Evolutionary conservation across 192 early-diverging fungal genomes (phyloP), one percentile per base, ranked within the genome.

Genomic region (Coemansia erecta): DNA sequence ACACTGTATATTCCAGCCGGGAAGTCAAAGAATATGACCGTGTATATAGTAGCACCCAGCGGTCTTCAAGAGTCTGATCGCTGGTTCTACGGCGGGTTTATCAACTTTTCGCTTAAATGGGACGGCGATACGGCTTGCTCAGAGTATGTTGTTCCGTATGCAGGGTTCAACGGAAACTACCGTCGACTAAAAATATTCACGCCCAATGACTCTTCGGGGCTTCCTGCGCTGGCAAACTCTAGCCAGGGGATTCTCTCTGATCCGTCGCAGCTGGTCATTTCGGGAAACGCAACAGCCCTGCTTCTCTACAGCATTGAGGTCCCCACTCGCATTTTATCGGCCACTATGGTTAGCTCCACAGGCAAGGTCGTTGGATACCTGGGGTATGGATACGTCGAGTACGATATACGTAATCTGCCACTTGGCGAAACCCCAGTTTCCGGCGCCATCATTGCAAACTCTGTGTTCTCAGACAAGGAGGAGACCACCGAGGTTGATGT

Each of bases 31-130:
- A 33, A 52, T 4, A 2, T 75, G 15, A 58, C 42, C 0, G 69
- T 75, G 13, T 33, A 51, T 19, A 64, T 82, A 22, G 50, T 64
- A 12, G 64, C 64, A 8, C 81, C 81, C 2, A 24, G 31, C 8
- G 72, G 61, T 6, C 57, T 82, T 13, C 47, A 51, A 18, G 67
- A 80, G 18, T 60, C 51, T 1, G 75, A 73, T 12, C 46, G 48
- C 14, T 80, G 77, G 77, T 75, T 73, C 58, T 82, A 80, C 35
- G 69, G 81, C 26, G 81, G 81, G 1, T 70, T 68, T 12, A 19
- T 80, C 41, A 52, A 69, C 14, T 61, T 80, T 47, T 67, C 45
- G 23, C 40, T 72, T 14, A 56, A 59, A 19, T 73, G 65, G 70
- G 60, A 69, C 6, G 41, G 42, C 8, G 67, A 64, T 13, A 11